Evolutionary conservation across 106 monocot genomes (phyloP).

Genomic region (Dioscorea alata): DNA sequence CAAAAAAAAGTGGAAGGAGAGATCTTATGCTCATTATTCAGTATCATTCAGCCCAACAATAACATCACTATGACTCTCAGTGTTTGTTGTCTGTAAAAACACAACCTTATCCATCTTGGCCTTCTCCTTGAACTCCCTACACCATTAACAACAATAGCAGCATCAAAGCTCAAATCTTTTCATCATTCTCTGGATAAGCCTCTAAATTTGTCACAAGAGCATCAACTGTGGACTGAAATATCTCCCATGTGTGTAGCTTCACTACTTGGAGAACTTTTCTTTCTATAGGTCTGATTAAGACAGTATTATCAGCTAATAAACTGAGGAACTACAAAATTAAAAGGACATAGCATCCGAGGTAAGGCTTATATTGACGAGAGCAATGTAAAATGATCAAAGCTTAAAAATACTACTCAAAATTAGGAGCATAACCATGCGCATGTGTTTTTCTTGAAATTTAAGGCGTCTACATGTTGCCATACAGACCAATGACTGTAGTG

Average conservation of each 20-base stretch:
- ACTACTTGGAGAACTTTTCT: conserved; percentile 48
- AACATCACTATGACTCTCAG: no score
- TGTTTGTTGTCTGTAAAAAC: no score
- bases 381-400: not conserved
- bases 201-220: conserved; percentile 48
- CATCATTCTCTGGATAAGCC: conserved; percentile 49
- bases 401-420: not conserved
- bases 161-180: no score
- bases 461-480: conserved; percentile 57
- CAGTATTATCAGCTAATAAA: conserved; percentile 46
- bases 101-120: no score
- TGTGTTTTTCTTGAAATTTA: conserved; percentile 61
- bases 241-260: conserved; percentile 30
- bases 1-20: no score
- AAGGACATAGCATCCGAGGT: not conserved
- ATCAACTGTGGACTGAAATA: conserved; percentile 41
- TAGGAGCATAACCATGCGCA: conserved; percentile 53
- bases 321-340: conserved; percentile 53
- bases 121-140: no score
- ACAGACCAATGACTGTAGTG: conserved; percentile 54
- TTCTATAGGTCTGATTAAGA: conserved; percentile 37
- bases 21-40: no score
- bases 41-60: no score
- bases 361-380: not conserved
- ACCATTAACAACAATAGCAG: no score